Percentiles rank a stretch among this genome's conserved stretches.
Evolutionary conservation across 331 rosid species (phyloP).

Genomic region (Malus hybrid): DNA sequence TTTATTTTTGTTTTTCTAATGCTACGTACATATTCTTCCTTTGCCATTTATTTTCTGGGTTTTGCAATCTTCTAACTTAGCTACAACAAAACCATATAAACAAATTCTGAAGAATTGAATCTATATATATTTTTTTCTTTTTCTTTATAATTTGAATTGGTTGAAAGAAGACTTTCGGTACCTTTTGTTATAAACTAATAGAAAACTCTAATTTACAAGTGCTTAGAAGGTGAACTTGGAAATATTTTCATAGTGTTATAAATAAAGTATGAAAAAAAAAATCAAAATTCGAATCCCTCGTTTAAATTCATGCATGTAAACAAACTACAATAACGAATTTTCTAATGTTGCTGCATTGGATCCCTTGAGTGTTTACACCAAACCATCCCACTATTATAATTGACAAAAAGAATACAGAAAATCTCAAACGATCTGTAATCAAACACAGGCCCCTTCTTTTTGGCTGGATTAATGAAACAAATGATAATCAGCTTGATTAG

Average conservation of each 20-base stretch:
- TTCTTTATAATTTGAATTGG: no score
- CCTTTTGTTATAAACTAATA: not conserved
- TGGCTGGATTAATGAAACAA: not conserved
- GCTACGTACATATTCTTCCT: not conserved
- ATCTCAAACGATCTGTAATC: not conserved
- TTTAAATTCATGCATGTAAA: not conserved
- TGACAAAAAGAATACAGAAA: not conserved
- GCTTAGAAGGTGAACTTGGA: not conserved
- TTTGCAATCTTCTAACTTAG: not conserved
- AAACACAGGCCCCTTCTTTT: not conserved
- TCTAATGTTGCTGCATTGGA: slow-evolving; percentile 5
- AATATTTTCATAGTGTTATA: not conserved
- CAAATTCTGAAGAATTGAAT: no score
- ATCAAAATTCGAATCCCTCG: not conserved
- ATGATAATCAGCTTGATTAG: not conserved
- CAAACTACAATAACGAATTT: not conserved
- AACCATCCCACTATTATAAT: not conserved
- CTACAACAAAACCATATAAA: not conserved
- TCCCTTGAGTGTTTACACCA: not conserved
- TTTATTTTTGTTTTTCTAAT: not conserved
- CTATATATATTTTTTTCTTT: no score
- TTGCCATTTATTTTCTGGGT: not conserved
- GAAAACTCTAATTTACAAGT: not conserved
- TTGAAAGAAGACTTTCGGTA: not conserved
- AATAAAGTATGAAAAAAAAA: not conserved